phyloP scores from a whole-genome alignment of 2,329 filamentous ascomycete genomes.

The Colletotrichum spinosum region DNA sequence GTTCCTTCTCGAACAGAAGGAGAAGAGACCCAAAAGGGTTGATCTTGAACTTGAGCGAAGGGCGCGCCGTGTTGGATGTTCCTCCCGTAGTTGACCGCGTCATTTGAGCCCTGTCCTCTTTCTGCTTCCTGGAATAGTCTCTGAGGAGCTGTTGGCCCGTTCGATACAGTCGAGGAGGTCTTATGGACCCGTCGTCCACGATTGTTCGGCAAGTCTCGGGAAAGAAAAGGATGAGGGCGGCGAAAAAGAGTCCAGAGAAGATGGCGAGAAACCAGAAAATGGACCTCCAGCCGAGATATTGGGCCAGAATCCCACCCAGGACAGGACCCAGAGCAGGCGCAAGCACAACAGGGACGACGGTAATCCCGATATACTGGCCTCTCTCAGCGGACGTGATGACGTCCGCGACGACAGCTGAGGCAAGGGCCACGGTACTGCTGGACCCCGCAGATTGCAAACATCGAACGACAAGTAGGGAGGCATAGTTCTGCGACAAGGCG shows the following conservation, averaged over 20 bases:
- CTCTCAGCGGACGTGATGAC: conserved; percentile 64
- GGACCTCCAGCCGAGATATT: conserved; percentile 55
- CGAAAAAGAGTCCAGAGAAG: conserved; percentile 46
- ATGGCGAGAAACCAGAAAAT: conserved; percentile 53
- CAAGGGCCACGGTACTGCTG: conserved; percentile 71
- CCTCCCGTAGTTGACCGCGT: conserved; percentile 22
- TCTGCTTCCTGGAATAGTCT: conserved; percentile 32
- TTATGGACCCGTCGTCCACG: conserved; percentile 65
- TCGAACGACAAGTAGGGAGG: conserved; percentile 67
- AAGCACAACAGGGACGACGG: conserved; percentile 56
- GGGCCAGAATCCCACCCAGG: conserved; percentile 53
- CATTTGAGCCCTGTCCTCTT: conserved; percentile 4
- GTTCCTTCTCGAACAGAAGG: conserved; percentile 56
- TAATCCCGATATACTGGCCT: conserved; percentile 53
- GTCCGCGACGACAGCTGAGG: conserved; percentile 73
- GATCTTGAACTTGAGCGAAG: conserved; percentile 50
- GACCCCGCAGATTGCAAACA: conserved; percentile 66
- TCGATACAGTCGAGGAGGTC: conserved; percentile 51
- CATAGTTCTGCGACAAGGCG: conserved; percentile 62
- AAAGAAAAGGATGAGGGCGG: conserved; percentile 53
- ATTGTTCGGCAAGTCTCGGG: conserved; percentile 59
- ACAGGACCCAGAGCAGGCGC: conserved; percentile 57
- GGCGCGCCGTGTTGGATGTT: conserved; percentile 36
- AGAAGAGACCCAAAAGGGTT: conserved; percentile 55
- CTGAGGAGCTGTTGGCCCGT: conserved; percentile 45